phyloP scores from a whole-genome alignment of 495 filamentous ascomycete species.

The Talaromyces nanjingensis region DNA sequence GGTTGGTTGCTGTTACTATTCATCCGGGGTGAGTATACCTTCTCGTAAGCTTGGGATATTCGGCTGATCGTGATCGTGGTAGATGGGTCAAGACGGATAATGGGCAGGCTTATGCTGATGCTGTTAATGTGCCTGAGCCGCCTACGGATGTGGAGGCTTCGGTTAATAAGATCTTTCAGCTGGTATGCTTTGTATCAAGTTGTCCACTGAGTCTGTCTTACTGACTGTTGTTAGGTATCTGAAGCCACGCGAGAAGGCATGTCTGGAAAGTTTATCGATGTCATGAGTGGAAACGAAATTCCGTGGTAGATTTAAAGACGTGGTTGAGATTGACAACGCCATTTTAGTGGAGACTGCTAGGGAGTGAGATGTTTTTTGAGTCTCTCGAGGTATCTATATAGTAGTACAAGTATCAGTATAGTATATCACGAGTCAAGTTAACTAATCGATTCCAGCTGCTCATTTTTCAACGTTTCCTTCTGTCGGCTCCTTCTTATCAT shows the following conservation, averaged over 20 bases:
- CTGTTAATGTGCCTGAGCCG: constrained; percentile 5
- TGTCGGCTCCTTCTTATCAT: background rate
- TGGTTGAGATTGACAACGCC: no score
- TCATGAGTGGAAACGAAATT: background rate
- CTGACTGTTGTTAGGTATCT: constrained; percentile 1
- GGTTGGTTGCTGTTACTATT: constrained; percentile 23
- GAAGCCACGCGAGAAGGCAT: background rate
- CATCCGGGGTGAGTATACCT: constrained; percentile 29
- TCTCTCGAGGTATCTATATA: background rate
- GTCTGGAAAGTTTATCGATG: constrained; percentile 9
- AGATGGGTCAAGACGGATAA: constrained; percentile 9
- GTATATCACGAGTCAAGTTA: background rate
- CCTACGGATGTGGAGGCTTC: constrained; percentile 2
- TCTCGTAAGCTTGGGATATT: no score
- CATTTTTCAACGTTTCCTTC: background rate
- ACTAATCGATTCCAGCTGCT: no score
- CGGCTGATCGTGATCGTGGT: background rate
- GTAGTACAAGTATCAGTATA: background rate
- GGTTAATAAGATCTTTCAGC: background rate
- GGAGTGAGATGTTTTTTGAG: background rate
- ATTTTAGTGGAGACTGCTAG: no score
- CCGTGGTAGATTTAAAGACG: background rate
- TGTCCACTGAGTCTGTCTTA: background rate
- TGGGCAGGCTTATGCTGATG: constrained; percentile 8
- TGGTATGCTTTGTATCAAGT: background rate